These are phyloP conservation scores for Tricholoma bakamatsutake DNA, from an alignment of 768 basidiomycete genomes.

Conservation along the genomic window DNA sequence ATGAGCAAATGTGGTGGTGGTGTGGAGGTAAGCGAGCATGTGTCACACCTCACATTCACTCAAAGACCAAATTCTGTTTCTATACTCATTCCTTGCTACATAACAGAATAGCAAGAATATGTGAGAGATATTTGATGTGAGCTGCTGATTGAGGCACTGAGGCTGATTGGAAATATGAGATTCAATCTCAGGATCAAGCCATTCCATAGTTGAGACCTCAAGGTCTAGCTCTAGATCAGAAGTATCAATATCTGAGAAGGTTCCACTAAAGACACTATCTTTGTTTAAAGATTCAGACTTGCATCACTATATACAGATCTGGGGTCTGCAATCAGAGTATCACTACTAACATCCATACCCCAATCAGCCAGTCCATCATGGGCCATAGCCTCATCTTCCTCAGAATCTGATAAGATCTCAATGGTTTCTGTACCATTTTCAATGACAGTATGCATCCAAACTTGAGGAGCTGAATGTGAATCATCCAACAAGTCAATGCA, in stretches of 20 bases:
- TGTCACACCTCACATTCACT: neutral
- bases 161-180: neutral
- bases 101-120: neutral
- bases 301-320: neutral
- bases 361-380: neutral
- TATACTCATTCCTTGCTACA: neutral
- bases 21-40: neutral
- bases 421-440: neutral
- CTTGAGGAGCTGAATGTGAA: neutral
- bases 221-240: neutral
- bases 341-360: neutral
- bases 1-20: neutral
- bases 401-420: neutral
- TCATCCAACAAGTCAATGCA: neutral
- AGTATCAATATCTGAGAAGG: neutral
- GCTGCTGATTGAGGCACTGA: no score
- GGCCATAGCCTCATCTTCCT: neutral
- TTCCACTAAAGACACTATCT: neutral
- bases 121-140: conserved; percentile 10
- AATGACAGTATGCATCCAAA: neutral
- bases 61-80: neutral
- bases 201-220: neutral
- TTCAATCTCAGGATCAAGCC: conserved; percentile 1
- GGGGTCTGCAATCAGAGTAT: neutral
- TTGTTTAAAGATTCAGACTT: neutral